Evolutionary conservation across 2,329 filamentous ascomycete genomes (phyloP), one percentile per base, ranked within the genome.

Genomic region (Aureobasidium uvarum): DNA sequence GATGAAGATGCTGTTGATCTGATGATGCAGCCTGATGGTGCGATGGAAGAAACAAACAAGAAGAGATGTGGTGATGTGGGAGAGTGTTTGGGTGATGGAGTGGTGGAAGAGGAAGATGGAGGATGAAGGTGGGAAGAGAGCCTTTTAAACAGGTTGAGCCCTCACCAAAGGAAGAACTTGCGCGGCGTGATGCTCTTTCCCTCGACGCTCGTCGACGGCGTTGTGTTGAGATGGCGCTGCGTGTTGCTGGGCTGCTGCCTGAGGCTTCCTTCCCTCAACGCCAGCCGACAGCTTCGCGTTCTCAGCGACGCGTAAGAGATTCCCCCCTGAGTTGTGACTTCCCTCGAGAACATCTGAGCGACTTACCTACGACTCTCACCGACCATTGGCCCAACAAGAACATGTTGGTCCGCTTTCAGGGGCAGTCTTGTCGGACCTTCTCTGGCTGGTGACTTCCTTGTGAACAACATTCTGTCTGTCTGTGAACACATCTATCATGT

Each of bases 31-130:
- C 33, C 18, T 54, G 31, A 36, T 38, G 50, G 18, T 54, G 31
- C 33, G n/a, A 38, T 50, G 58, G 31, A 16, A 23, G 11, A 38
- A 38, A 50, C 41, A 51, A 41, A 36, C 14, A 62, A 41, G 31
- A 41, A 45, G 14, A 20, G 45, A 31, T 31, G 33, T 10, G 33
- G n/a, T 39, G 50, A 38, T 25, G 20, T 25, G 23, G 8, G 2
- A n/a, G 25, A 31, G 16, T 31, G 23, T 11, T 51, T 51, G 39
- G n/a, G 18, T 23, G 23, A 5, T 39, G n/a, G 38, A 11, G 16
- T 43, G 55, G 31, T 51, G 48, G 23, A 46, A 33, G 25, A 46
- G 39, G 39, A 59, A n/a, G 52, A 56, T 56, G 33, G 52, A 56
- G 52, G 36, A 50, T 50, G 46, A 13, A 25, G 8, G 38, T 28